Base-by-base conservation (phyloP, 768 basidiomycete genomes). In the Podaxis rugospora region DNA sequence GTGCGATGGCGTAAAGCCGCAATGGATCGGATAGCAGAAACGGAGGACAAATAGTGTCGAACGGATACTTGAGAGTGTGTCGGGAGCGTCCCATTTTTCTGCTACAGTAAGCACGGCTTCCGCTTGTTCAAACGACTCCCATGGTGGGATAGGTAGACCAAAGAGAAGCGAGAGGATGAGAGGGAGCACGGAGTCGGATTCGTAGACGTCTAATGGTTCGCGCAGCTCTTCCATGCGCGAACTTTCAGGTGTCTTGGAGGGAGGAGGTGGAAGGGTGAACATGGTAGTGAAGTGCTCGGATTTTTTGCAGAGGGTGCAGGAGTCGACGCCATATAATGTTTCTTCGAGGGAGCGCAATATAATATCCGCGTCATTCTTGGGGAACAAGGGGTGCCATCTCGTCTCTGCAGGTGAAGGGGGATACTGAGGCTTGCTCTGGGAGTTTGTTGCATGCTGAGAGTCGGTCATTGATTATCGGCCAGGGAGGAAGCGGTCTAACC, bases 51-150 rank as follows among this genome's bases (percentile, higher is more conserved):
- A 77, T 37, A 85, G 70, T 1, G 80, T 77, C 21, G 80, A 77
- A 55, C 85, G 83, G 60, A 89, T 77, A 65, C 77, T 76, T 10
- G 84, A 80, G 40, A 78, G 73, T 2, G 86, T 83, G 0, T 86
- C 86, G 0, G 81, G 83, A 68, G 86, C 84, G 51, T 88, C 87
- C 79, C 89, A 90, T 67, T 87, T 88, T 65, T 90, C 86, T 1
- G 87, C 85, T 0, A 86, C 78, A 44, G 73, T 76, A 28, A 90
- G 71, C 4, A 90, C 75, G 7, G 78, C 73, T 56, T 85, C 85
- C 40, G 87, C 70, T 13, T 71, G 70, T 63, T 85, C 83, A 64
- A 81, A 82, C 2, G 81, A 80, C 39, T 74, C 72, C 66, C 83
- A 79, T 3, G 73, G 70, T 2, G 78, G 75, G 11, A 84, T 75